Base-by-base conservation (phyloP, 768 basidiomycete species). In the Tulasnella sp. region DNA sequence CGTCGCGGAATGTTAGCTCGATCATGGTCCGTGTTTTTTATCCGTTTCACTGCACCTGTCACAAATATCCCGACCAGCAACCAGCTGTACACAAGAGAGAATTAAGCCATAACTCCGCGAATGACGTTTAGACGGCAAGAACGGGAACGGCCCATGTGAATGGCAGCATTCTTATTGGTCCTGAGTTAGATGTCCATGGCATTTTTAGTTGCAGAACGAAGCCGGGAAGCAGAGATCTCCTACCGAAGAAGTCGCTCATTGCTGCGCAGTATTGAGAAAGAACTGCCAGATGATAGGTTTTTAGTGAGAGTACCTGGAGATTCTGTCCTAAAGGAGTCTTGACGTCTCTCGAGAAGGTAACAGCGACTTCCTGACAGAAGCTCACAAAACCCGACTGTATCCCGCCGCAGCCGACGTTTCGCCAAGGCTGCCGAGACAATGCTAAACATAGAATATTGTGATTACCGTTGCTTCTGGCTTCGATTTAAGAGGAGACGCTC, bases 41-140 rank as follows among this genome's bases (percentile, higher is more conserved):
- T 42, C 42, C 28, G 14, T 11, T 20, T 40, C 37, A 40, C 40
- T 74, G 42, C 72, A 40, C 31, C 42, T 44, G 48, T 75, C 74
- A 75, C 16, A 75, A 44, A 75, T 44, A 44, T 75, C 74, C 48
- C 74, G 48, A 75, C 28, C 42, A 44, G n/a, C 22, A 44, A 44
- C 11, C 37, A 40, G 74, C 40, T 16, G 74, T 41, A 14, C 31
- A 40, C 42, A n/a, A 11, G 31, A 44, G 9, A 75, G 3, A n/a
- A 28, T 75, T 6, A 12, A 24, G 74, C 74, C 31, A 42, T 44
- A 75, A 34, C 34, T 28, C 31, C 74, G 74, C 74, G 42, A 75
- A 75, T 75, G 74, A 42, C 42, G 48, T 44, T 37, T 44, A 41
- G 40, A 31, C 5, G 40, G 31, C 74, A 34, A 69, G 64, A 31